Evolutionary conservation across 352 stramenopile species (phyloP).

Genomic region (Albugo laibachii): DNA sequence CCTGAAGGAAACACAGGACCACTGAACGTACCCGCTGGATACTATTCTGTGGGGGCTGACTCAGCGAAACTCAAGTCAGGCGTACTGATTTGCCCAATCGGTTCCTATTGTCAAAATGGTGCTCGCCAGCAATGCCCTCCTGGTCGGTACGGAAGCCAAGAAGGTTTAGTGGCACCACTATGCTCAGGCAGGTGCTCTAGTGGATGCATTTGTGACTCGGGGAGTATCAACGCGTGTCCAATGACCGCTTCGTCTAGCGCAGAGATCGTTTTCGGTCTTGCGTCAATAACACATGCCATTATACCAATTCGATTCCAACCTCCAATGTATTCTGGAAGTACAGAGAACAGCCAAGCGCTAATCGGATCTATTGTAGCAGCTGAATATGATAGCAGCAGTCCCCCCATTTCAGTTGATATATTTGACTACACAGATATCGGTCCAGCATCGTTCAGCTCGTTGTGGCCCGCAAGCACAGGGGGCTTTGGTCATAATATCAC

Average conservation of each 20-base stretch:
- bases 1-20: conserved; percentile 16
- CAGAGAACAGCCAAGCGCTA: too few species aligned
- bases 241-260: conserved; percentile 6
- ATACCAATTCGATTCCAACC: conserved; percentile 6
- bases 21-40: conserved; percentile 18
- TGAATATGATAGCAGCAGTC: conserved; percentile 1
- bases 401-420: conserved; percentile 10
- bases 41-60: conserved; percentile 24
- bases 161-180: conserved; percentile 14
- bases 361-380: neutral
- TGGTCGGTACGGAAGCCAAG: conserved; percentile 19
- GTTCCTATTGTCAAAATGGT: conserved; percentile 26
- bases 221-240: conserved; percentile 25
- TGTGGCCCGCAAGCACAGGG: conserved; percentile 2
- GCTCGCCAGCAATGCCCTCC: conserved; percentile 17
- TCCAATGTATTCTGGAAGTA: too few species aligned
- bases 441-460: conserved; percentile 10
- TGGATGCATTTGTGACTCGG: conserved; percentile 25
- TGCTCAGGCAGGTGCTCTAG: conserved; percentile 23
- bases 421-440: conserved; percentile 27
- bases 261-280: conserved; percentile 13
- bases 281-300: conserved; percentile 16
- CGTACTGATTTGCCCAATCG: conserved; percentile 20
- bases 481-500: conserved; percentile 34
- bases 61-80: conserved; percentile 8